Conservation (phyloP, 1,284 basidiomycete genomes). For the Volvariella surrecta region DNA sequence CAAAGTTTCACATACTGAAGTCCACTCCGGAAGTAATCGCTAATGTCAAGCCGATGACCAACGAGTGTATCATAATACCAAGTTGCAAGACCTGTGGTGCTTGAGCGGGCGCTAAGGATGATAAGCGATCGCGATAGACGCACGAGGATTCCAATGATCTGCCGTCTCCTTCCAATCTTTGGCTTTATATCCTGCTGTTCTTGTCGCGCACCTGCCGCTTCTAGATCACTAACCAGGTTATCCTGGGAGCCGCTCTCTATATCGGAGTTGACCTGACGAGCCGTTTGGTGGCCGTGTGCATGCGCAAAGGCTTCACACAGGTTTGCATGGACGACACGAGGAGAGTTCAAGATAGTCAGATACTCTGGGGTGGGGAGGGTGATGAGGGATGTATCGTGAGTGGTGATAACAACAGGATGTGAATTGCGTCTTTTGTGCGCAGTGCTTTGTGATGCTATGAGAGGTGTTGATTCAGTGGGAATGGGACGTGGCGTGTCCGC, state of each 20-base stretch:
- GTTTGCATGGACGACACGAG: conserved; percentile 11
- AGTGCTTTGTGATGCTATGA: conserved; percentile 5
- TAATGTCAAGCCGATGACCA: conserved; percentile 70
- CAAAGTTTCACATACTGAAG: conserved; percentile 42
- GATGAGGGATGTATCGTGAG: background rate
- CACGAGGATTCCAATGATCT: conserved; percentile 59
- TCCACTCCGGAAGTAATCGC: conserved; percentile 59
- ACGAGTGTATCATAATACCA: conserved; percentile 76
- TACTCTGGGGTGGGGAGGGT: conserved; percentile 6
- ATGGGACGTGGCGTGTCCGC: conserved; percentile 5
- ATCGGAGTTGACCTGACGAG: too few relatives aligned
- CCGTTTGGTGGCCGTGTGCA: too few relatives aligned
- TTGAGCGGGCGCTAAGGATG: background rate
- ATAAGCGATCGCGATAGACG: conserved; percentile 14
- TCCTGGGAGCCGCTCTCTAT: too few relatives aligned
- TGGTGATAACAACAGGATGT: conserved; percentile 1
- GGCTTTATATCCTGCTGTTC: conserved; percentile 18
- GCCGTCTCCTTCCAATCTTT: conserved; percentile 42
- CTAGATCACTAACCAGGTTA: too few relatives aligned
- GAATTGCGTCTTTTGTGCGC: conserved; percentile 1
- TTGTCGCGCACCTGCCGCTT: background rate
- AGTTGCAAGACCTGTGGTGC: conserved; percentile 55
- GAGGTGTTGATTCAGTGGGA: background rate
- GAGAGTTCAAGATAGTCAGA: conserved; percentile 19
- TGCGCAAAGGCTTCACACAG: background rate